Percentiles rank a stretch among this genome's conserved stretches.
Evolutionary conservation across 331 rosid species (phyloP).

Genomic region (Telfairia occidentalis): DNA sequence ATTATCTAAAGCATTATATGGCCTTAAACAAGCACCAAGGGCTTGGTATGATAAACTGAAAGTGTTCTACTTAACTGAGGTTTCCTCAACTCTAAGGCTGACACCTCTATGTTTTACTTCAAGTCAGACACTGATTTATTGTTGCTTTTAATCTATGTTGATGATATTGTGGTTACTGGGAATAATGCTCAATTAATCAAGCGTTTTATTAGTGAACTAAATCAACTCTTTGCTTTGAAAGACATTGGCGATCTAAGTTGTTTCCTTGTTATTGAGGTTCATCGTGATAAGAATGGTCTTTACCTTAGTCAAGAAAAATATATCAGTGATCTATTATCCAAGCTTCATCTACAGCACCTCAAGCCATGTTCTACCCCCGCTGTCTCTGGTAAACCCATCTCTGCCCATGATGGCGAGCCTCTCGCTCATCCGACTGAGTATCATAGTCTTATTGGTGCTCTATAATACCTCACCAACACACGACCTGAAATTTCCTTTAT

Average conservation of each 20-base stretch:
- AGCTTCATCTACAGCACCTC: not conserved
- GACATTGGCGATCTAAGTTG: too few relatives aligned
- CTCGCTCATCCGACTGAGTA: too few relatives aligned
- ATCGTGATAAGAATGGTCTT: too few relatives aligned
- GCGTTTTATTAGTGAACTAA: not conserved
- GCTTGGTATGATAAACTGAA: not conserved
- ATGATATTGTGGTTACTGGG: not conserved
- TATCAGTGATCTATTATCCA: not conserved
- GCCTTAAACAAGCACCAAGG: not conserved
- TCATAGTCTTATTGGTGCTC: too few relatives aligned
- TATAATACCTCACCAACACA: too few relatives aligned
- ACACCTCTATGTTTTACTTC: not conserved
- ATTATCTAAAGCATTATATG: not conserved
- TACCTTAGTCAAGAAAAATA: not conserved
- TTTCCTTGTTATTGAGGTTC: too few relatives aligned
- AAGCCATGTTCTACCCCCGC: not conserved
- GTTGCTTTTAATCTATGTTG: too few relatives aligned
- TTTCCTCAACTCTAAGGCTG: not conserved
- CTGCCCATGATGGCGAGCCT: not conserved
- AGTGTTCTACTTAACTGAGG: not conserved
- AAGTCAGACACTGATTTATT: not conserved
- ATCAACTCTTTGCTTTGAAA: too few relatives aligned
- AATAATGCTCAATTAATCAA: not conserved
- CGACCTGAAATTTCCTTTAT: too few relatives aligned
- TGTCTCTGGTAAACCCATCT: not conserved